Percentiles rank a stretch among this genome's conserved stretches.
These are phyloP conservation scores for Hemisphaericaspora xylanilytica DNA, from an alignment of 1,139 yeast species.

Conservation along the genomic window DNA sequence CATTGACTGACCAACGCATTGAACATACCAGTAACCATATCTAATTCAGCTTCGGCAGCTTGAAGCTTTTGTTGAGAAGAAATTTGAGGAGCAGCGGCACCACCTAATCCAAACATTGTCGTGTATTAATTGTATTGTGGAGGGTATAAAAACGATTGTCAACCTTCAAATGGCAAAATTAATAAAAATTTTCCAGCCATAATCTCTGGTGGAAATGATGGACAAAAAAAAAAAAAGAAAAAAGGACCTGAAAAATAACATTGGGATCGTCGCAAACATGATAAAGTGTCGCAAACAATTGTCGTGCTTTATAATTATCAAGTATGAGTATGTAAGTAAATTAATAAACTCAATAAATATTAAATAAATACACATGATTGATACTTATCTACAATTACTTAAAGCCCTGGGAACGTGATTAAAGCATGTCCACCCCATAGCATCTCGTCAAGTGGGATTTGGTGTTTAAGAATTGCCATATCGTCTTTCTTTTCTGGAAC, in stretches of 20 bases:
- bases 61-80: slow-evolving; percentile 71
- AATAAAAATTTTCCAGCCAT: neutral
- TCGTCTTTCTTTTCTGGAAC: slow-evolving; percentile 33
- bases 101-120: slow-evolving; percentile 77
- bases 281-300: neutral
- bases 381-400: slow-evolving; percentile 5
- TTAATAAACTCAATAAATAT: neutral
- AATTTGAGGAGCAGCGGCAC: slow-evolving; percentile 61
- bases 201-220: neutral
- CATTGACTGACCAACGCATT: slow-evolving; percentile 82
- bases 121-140: neutral
- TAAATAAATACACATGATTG: neutral
- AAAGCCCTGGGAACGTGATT: slow-evolving; percentile 37
- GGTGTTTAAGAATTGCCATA: slow-evolving; percentile 19
- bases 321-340: too few relatives aligned
- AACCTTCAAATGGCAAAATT: slow-evolving; percentile 3
- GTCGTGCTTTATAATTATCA: too few relatives aligned
- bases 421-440: slow-evolving; percentile 41
- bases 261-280: neutral
- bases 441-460: slow-evolving; percentile 22
- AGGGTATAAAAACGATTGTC: slow-evolving; percentile 4
- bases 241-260: too few relatives aligned
- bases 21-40: slow-evolving; percentile 97
- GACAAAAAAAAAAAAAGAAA: neutral
- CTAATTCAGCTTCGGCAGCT: slow-evolving; percentile 87